Percentiles rank a stretch among this genome's conserved stretches.
Conservation (phyloP, 2,329 filamentous ascomycete genomes). For the Colletotrichum sansevieriae region DNA sequence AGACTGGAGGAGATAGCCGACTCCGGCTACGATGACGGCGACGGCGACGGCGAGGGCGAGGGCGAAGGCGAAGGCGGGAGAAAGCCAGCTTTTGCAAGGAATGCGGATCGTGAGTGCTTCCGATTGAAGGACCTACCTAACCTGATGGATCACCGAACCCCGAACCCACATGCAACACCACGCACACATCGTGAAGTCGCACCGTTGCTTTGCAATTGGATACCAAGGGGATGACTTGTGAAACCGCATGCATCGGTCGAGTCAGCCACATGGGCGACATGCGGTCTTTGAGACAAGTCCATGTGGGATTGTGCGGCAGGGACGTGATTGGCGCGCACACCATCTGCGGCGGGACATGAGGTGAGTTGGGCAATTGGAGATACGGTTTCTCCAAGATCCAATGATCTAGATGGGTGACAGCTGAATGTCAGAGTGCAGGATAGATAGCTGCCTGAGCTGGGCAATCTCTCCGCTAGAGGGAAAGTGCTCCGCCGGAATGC, state of each 20-base stretch:
- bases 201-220: neutral
- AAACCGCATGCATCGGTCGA: conserved; percentile 6
- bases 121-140: neutral
- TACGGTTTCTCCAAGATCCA: neutral
- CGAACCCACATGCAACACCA: conserved; percentile 8
- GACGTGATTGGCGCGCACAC: too few species aligned
- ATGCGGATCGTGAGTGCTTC: conserved; percentile 6
- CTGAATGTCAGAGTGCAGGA: neutral
- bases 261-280: conserved; percentile 11
- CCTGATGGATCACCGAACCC: neutral
- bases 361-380: neutral
- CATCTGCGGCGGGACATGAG: too few species aligned
- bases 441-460: conserved; percentile 20
- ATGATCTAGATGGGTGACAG: conserved; percentile 3
- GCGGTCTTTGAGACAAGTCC: conserved; percentile 26
- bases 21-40: neutral
- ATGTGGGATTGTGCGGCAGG: neutral
- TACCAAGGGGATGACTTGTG: conserved; percentile 5
- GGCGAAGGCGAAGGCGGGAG: neutral
- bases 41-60: neutral
- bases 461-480: neutral
- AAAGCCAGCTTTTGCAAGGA: neutral
- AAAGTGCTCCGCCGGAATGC: conserved; percentile 1
- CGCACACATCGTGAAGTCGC: neutral
- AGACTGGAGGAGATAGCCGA: neutral